These are phyloP conservation scores for Apodospora peruviana DNA, from an alignment of 495 filamentous ascomycete genomes.

Conservation along the genomic window DNA sequence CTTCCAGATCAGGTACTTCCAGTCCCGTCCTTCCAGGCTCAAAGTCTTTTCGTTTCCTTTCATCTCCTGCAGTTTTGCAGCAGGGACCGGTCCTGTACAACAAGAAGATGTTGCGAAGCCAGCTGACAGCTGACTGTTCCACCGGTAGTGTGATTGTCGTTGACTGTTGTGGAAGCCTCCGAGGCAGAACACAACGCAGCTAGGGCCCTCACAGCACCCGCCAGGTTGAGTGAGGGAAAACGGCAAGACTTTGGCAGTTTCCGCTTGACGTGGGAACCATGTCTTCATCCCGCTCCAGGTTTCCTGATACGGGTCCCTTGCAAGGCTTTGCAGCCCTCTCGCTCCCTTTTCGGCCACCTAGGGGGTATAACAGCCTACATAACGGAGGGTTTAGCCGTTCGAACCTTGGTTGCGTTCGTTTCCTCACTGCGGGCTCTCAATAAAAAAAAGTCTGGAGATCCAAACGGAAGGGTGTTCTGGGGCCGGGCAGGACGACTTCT, in stretches of 20 bases:
- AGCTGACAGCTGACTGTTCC: no score
- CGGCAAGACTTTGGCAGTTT: constrained; percentile 4
- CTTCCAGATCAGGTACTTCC: no score
- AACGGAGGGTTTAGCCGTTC: constrained; percentile 22
- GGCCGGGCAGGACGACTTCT: constrained; percentile 13
- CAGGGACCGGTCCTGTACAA: no score
- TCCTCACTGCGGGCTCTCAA: constrained; percentile 12
- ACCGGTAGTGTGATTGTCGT: no score
- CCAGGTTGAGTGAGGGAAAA: constrained; percentile 6
- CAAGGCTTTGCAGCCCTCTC: constrained; percentile 13
- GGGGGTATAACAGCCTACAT: constrained; percentile 20
- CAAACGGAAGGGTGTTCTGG: constrained; percentile 14
- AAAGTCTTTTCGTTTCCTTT: no score
- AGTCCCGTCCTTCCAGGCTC: no score
- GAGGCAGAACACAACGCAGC: not conserved
- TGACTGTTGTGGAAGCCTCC: no score
- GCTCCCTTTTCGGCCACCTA: constrained; percentile 11
- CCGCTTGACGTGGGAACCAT: constrained; percentile 18
- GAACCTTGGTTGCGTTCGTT: constrained; percentile 22
- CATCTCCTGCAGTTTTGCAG: no score
- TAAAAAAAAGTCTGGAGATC: constrained; percentile 12
- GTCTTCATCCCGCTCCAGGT: constrained; percentile 16
- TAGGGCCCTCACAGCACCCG: constrained; percentile 4
- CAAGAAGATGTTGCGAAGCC: no score
- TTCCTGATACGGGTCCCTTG: constrained; percentile 25